Percentiles rank a stretch among this genome's conserved stretches.
Conservation (phyloP, 768 basidiomycete genomes). For the Lentinus tigrinus region DNA sequence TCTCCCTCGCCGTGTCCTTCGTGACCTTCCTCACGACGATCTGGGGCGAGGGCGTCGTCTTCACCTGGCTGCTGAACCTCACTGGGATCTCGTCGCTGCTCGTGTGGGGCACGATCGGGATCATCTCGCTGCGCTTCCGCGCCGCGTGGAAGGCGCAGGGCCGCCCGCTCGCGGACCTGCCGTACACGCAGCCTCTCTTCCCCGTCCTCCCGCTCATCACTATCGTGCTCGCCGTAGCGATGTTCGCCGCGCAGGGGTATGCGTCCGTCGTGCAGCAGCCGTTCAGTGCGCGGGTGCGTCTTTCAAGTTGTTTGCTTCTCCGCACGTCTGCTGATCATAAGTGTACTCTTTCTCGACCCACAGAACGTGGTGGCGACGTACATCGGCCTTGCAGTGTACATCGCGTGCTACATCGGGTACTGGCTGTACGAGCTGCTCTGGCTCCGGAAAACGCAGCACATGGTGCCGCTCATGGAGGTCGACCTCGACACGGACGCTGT, state of each 20-base stretch:
- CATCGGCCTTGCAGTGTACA: constrained; percentile 48
- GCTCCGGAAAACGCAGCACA: constrained; percentile 31
- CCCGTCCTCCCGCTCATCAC: constrained; percentile 52
- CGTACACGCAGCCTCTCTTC: constrained; percentile 56
- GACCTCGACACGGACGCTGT: constrained; percentile 57
- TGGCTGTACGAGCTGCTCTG: constrained; percentile 37
- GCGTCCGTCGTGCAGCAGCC: constrained; percentile 44
- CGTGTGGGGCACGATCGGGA: constrained; percentile 61
- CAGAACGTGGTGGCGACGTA: constrained; percentile 59
- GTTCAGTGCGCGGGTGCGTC: constrained; percentile 42
- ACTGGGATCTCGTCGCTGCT: constrained; percentile 67
- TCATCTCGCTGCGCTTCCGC: constrained; percentile 61
- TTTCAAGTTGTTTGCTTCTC: not conserved
- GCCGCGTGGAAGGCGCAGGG: constrained; percentile 56
- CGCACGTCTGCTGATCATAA: not conserved
- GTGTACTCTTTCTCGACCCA: too few relatives aligned
- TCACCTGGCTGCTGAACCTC: constrained; percentile 60
- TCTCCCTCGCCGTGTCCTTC: constrained; percentile 46
- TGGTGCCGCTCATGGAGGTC: constrained; percentile 42
- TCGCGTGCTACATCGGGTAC: constrained; percentile 46
- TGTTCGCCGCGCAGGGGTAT: constrained; percentile 59
- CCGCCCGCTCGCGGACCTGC: constrained; percentile 49
- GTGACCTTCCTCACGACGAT: constrained; percentile 58
- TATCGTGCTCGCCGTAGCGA: constrained; percentile 45
- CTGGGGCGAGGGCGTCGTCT: constrained; percentile 55